Evolutionary conservation across 257 asterid species (phyloP).

Genomic region (Thymus quinquecostatus): DNA sequence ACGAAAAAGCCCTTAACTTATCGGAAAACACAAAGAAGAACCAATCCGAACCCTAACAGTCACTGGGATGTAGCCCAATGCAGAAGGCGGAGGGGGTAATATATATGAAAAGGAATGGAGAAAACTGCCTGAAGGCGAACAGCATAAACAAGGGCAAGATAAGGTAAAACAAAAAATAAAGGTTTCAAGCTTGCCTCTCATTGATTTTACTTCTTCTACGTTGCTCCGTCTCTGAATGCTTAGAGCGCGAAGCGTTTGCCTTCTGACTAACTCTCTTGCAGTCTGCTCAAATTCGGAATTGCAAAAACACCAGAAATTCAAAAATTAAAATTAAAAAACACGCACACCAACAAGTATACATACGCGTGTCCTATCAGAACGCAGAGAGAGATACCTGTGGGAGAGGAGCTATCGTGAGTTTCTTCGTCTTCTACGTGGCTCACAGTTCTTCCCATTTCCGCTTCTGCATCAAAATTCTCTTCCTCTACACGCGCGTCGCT

Average conservation of each 20-base stretch:
- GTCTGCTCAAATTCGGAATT: constrained; percentile 45
- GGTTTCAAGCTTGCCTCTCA: constrained; percentile 56
- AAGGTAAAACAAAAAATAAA: not conserved
- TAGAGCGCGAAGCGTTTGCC: constrained; percentile 57
- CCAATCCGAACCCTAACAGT: not conserved
- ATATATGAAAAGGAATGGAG: not conserved
- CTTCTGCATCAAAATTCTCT: constrained; percentile 19
- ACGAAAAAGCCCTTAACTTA: not conserved
- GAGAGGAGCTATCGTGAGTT: constrained; percentile 54
- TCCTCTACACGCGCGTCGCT: not conserved
- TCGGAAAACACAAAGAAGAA: not conserved
- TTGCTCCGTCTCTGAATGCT: constrained; percentile 92
- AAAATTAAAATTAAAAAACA: not conserved
- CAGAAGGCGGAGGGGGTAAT: not conserved
- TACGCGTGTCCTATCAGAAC: not conserved
- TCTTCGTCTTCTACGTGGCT: constrained; percentile 55
- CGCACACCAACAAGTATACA: not conserved
- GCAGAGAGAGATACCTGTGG: constrained; percentile 39
- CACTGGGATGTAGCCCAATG: not conserved
- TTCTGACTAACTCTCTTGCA: constrained; percentile 56
- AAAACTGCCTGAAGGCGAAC: not conserved
- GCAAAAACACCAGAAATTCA: not conserved
- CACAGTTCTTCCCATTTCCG: constrained; percentile 41
- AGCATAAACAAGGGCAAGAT: constrained; percentile 7
- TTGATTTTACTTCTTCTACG: constrained; percentile 84